These are phyloP conservation scores for Beauveria asiatica DNA, from an alignment of 2,329 filamentous ascomycete species.

Conservation along the genomic window DNA sequence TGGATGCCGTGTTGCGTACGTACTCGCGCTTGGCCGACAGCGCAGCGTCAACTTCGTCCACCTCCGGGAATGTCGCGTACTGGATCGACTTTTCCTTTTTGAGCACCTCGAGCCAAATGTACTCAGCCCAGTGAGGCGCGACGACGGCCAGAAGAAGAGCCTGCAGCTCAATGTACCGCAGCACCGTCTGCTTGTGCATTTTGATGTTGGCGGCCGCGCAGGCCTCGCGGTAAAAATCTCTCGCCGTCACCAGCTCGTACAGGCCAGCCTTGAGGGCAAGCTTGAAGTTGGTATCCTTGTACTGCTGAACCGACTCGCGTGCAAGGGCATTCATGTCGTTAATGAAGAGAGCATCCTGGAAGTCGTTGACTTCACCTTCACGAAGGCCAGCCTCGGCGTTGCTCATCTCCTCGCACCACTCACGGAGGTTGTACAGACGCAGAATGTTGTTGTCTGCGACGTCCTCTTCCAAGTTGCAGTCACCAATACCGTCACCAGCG, in stretches of 20 bases:
- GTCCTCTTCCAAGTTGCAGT: constrained; percentile 95
- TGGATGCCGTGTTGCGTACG: constrained; percentile 64
- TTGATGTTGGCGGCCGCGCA: constrained; percentile 67
- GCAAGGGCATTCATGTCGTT: constrained; percentile 87
- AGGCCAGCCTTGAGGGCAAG: constrained; percentile 77
- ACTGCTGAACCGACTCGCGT: constrained; percentile 70
- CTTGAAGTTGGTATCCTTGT: constrained; percentile 67
- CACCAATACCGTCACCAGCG: constrained; percentile 85
- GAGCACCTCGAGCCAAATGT: constrained; percentile 88
- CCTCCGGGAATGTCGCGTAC: constrained; percentile 64
- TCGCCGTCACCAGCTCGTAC: constrained; percentile 83
- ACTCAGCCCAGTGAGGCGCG: constrained; percentile 88
- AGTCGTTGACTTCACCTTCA: constrained; percentile 63
- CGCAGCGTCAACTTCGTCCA: constrained; percentile 51
- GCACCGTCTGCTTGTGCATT: constrained; percentile 76
- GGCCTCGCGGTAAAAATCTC: constrained; percentile 84
- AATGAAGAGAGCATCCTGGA: constrained; percentile 83
- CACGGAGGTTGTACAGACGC: constrained; percentile 69
- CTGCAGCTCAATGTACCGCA: constrained; percentile 79
- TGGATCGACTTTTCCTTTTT: constrained; percentile 70
- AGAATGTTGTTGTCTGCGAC: constrained; percentile 90
- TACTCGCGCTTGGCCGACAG: constrained; percentile 76
- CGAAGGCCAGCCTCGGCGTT: constrained; percentile 62
- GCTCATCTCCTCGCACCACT: constrained; percentile 85
- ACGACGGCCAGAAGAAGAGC: constrained; percentile 74